phyloP scores from a whole-genome alignment of 1,139 yeast species.

The Chernovozyma aurita region DNA sequence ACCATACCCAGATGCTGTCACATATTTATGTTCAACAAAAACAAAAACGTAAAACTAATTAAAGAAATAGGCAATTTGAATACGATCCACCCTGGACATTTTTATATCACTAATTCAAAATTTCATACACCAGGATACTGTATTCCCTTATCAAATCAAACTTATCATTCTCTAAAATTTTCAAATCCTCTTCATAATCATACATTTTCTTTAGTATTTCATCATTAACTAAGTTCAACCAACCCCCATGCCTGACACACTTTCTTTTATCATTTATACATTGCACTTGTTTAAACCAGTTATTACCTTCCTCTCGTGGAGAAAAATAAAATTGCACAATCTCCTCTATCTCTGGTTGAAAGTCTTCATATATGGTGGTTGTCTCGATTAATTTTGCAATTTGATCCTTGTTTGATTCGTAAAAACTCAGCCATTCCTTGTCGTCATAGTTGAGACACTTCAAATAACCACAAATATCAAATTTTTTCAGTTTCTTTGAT shows the following conservation, averaged over 20 bases:
- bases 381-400: constrained; percentile 1
- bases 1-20: too few relatives aligned
- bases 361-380: constrained; percentile 10
- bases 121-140: constrained; percentile 33
- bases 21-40: too few relatives aligned
- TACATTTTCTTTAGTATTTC: constrained; percentile 29
- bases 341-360: constrained; percentile 16
- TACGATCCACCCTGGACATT: too few relatives aligned
- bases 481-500: constrained; percentile 22
- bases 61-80: too few relatives aligned
- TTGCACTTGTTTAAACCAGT: constrained; percentile 21
- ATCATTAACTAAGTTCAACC: constrained; percentile 56
- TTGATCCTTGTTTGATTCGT: neutral
- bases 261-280: constrained; percentile 64
- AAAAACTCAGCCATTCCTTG: constrained; percentile 2
- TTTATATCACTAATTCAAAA: too few relatives aligned
- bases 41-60: too few relatives aligned
- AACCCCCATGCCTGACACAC: constrained; percentile 63
- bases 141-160: constrained; percentile 26
- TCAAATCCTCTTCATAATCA: constrained; percentile 20
- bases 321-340: constrained; percentile 10
- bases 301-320: constrained; percentile 16
- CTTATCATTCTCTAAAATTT: constrained; percentile 20
- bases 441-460: constrained; percentile 8
- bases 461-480: constrained; percentile 33